These are phyloP conservation scores for Claviceps quebecensis DNA, from an alignment of 2,329 filamentous ascomycete species.

Conservation along the genomic window DNA sequence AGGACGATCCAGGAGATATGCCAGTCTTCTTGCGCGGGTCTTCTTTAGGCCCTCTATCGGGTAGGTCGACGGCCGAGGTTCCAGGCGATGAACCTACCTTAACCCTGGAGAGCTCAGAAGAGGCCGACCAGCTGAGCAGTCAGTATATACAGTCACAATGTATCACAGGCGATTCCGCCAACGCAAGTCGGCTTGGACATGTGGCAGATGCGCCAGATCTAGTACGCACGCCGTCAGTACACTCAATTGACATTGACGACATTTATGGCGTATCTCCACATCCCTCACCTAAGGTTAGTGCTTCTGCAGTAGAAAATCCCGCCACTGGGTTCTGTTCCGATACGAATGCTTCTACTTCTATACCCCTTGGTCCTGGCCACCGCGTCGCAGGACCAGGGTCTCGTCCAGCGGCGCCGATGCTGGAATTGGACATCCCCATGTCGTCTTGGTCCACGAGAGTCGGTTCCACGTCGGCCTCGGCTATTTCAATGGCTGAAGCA, in stretches of 20 bases:
- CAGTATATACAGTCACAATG: constrained; percentile 15
- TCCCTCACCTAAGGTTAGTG: constrained; percentile 21
- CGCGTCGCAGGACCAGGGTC: not conserved
- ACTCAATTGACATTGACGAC: constrained; percentile 15
- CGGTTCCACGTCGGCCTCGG: constrained; percentile 3
- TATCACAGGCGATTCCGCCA: constrained; percentile 9
- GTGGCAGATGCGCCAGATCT: constrained; percentile 15
- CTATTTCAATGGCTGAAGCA: constrained; percentile 7
- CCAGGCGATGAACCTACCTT: not conserved
- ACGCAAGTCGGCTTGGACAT: not conserved
- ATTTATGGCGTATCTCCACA: constrained; percentile 35
- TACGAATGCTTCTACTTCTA: not conserved
- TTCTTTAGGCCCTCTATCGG: constrained; percentile 23
- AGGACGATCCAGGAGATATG: constrained; percentile 44
- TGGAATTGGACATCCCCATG: constrained; percentile 18
- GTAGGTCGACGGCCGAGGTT: not conserved
- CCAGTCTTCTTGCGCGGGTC: constrained; percentile 42
- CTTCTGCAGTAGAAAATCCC: not conserved
- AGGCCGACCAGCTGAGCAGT: constrained; percentile 1
- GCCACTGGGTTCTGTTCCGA: not conserved
- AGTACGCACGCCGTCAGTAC: constrained; percentile 17
- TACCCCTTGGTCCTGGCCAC: not conserved
- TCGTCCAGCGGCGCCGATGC: constrained; percentile 3
- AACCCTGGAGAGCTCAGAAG: not conserved
- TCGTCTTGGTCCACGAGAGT: constrained; percentile 6